These are phyloP conservation scores for Lyophyllum atratum DNA, from an alignment of 768 basidiomycete genomes.

Conservation along the genomic window DNA sequence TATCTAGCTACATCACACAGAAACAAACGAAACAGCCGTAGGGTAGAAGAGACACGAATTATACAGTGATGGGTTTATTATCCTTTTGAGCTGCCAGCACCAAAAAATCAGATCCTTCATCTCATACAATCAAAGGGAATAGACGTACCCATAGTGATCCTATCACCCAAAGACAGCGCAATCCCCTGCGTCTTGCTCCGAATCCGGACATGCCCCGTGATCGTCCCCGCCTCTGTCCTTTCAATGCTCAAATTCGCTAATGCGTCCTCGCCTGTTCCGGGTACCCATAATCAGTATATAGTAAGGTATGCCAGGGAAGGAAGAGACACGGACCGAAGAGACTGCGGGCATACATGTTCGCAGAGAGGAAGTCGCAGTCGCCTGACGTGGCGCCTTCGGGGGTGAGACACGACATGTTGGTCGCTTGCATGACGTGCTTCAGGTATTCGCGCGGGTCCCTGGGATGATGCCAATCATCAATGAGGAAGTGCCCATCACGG, in stretches of 20 bases:
- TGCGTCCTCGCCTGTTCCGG: conserved; percentile 81
- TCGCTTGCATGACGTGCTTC: conserved; percentile 92
- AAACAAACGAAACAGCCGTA: conserved; percentile 6
- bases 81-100: conserved; percentile 40
- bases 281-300: not conserved
- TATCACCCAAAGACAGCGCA: conserved; percentile 90
- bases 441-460: conserved; percentile 90
- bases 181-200: conserved; percentile 98
- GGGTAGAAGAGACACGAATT: conserved; percentile 7
- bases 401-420: conserved; percentile 97
- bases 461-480: conserved; percentile 2
- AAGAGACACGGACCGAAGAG: conserved; percentile 73
- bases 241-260: conserved; percentile 95
- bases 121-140: not conserved
- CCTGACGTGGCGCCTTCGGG: conserved; percentile 94
- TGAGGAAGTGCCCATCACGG: not conserved
- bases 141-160: conserved; percentile 66
- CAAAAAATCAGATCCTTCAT: not conserved
- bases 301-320: not conserved
- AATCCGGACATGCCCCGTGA: conserved; percentile 94
- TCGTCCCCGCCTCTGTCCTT: conserved; percentile 74
- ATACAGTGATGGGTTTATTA: conserved; percentile 37
- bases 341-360: conserved; percentile 95
- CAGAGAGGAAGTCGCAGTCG: conserved; percentile 95
- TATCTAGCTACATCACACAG: conserved; percentile 5